A percentile compares a stretch with the other conserved stretches of the same genome.
phyloP scores from a whole-genome alignment of 2,329 filamentous ascomycete genomes.

The Colletotrichum sp. region DNA sequence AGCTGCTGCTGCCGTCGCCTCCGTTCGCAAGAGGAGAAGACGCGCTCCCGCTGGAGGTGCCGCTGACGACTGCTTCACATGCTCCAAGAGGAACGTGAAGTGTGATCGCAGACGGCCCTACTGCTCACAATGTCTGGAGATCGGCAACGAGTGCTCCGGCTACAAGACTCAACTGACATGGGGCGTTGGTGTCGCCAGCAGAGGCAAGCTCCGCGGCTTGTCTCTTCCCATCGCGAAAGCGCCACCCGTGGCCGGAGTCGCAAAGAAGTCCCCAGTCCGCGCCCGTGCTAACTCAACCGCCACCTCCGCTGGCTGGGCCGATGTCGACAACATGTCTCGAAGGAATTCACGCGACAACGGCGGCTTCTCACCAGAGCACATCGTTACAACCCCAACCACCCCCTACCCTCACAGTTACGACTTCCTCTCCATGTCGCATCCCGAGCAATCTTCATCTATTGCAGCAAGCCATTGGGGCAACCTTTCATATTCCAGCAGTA shows the following conservation, averaged over 20 bases:
- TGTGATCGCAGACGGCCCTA: conserved; percentile 94
- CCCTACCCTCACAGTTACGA: conserved; percentile 45
- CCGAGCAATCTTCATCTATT: conserved; percentile 44
- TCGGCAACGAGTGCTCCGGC: conserved; percentile 90
- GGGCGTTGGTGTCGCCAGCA: conserved; percentile 93
- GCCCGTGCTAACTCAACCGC: conserved; percentile 50
- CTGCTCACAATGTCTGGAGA: conserved; percentile 91
- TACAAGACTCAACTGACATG: conserved; percentile 98
- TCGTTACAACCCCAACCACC: conserved; percentile 50
- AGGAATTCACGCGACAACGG: conserved; percentile 38
- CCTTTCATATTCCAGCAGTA: conserved; percentile 50
- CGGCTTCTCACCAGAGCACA: conserved; percentile 39
- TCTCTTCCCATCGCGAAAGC: conserved; percentile 73
- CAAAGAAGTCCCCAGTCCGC: conserved; percentile 52
- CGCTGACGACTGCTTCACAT: conserved; percentile 94
- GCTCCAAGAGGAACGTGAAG: conserved; percentile 79
- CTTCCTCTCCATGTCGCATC: conserved; percentile 56
- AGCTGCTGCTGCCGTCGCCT: conserved; percentile 44
- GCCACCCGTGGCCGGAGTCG: conserved; percentile 54
- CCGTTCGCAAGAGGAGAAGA: conserved; percentile 76
- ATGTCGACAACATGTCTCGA: conserved; percentile 37
- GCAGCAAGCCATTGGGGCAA: conserved; percentile 47
- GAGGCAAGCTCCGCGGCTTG: conserved; percentile 90
- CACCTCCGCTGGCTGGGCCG: conserved; percentile 41
- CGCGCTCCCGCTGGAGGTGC: conserved; percentile 88